These are phyloP conservation scores for Gaillardinia entomophila DNA, from an alignment of 805 yeast genomes.

Conservation along the genomic window DNA sequence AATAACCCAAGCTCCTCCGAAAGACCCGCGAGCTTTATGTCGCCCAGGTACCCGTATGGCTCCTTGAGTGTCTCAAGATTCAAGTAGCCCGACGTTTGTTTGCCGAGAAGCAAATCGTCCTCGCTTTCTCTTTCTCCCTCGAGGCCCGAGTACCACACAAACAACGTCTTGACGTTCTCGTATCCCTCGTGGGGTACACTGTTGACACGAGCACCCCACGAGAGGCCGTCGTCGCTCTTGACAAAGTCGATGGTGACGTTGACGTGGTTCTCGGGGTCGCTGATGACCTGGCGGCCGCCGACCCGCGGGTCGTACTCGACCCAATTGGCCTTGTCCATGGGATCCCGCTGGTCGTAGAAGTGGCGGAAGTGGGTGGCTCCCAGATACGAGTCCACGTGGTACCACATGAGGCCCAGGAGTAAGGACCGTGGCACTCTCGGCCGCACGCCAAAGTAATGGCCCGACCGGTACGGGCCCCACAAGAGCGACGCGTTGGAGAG, in stretches of 20 bases:
- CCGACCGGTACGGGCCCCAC: conserved; percentile 95
- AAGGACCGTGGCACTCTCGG: conserved; percentile 77
- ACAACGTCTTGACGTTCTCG: conserved; percentile 48
- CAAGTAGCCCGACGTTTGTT: conserved; percentile 17
- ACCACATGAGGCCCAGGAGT: conserved; percentile 85
- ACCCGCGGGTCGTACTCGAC: conserved; percentile 75
- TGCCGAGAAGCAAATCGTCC: no score
- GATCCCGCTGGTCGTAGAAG: conserved; percentile 66
- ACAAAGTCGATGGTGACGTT: conserved; percentile 67
- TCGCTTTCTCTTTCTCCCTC: conserved; percentile 37
- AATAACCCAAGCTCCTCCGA: conserved; percentile 68
- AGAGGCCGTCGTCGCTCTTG: conserved; percentile 61
- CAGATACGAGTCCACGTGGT: conserved; percentile 51
- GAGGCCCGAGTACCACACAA: conserved; percentile 74
- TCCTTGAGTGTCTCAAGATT: conserved; percentile 17
- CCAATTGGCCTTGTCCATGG: conserved; percentile 78
- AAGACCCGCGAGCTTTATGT: conserved; percentile 35
- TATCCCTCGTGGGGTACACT: conserved; percentile 55
- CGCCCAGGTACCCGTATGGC: conserved; percentile 28
- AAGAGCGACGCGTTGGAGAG: conserved; percentile 20
- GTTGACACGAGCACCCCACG: conserved; percentile 75
- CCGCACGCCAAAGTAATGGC: conserved; percentile 77
- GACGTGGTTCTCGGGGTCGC: conserved; percentile 60
- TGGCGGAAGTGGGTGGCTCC: conserved; percentile 62
- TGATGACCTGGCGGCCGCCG: conserved; percentile 78